Percentiles rank a stretch among this genome's conserved stretches.
Evolutionary conservation across 805 yeast species (phyloP).

Genomic region (Grigorovia yakushimaensis): DNA sequence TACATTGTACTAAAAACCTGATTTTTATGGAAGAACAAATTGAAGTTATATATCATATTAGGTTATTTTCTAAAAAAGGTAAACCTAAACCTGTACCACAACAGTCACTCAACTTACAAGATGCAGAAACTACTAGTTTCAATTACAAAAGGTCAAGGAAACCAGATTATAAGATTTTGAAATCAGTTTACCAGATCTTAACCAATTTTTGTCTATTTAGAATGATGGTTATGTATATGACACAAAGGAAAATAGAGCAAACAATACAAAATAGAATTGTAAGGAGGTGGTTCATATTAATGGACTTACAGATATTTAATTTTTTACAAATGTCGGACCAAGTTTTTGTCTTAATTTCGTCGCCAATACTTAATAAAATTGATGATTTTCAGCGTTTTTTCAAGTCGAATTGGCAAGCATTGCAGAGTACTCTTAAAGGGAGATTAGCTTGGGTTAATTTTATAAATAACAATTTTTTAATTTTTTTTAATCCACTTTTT

Average conservation of each 20-base stretch:
- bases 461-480: neutral
- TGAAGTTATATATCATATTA: neutral
- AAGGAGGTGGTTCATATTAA: neutral
- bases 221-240: neutral
- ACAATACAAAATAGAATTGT: neutral
- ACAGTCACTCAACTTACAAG: neutral
- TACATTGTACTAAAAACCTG: no score
- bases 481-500: neutral
- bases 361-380: neutral
- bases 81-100: neutral
- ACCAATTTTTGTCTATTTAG: neutral
- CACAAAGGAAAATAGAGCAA: neutral
- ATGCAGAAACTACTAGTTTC: neutral
- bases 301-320: neutral
- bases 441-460: neutral
- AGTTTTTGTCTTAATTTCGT: neutral
- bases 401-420: neutral
- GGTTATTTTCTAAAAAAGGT: neutral
- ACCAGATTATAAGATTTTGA: neutral
- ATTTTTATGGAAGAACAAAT: neutral
- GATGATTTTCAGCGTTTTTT: neutral
- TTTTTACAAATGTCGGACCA: neutral
- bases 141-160: neutral
- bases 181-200: neutral
- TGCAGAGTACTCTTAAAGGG: neutral